A percentile compares a stretch with the other conserved stretches of the same genome.
Evolutionary conservation across 495 filamentous ascomycete genomes (phyloP).

Genomic region (Alectoria sarmentosa): DNA sequence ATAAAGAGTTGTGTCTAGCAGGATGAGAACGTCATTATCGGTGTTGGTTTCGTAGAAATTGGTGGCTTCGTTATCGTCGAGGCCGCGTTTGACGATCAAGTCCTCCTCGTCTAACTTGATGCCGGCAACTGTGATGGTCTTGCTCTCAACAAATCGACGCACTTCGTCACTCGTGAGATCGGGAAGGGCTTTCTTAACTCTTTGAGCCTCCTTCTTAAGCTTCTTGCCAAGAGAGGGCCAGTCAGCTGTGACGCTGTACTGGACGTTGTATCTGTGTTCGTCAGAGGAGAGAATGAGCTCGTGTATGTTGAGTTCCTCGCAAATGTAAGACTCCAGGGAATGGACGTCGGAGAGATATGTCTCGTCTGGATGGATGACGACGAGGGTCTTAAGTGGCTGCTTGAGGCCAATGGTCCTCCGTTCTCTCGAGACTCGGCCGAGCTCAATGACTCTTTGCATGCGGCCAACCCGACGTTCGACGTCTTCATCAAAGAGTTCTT

Average conservation of each 20-base stretch:
- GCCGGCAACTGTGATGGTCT: conserved; percentile 72
- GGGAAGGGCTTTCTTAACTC: conserved; percentile 86
- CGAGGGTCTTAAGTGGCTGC: conserved; percentile 79
- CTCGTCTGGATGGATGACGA: conserved; percentile 81
- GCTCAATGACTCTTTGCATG: conserved; percentile 95
- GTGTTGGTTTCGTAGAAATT: conserved; percentile 77
- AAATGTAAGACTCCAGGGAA: conserved; percentile 77
- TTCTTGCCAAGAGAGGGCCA: conserved; percentile 96
- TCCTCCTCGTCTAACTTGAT: conserved; percentile 76
- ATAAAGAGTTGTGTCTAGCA: conserved; percentile 68
- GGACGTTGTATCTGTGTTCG: conserved; percentile 83
- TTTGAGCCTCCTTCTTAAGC: conserved; percentile 84
- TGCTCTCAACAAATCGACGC: conserved; percentile 58
- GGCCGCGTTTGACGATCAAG: conserved; percentile 71
- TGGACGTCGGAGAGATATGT: conserved; percentile 80
- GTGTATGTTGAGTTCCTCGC: conserved; percentile 83
- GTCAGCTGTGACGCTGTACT: conserved; percentile 81
- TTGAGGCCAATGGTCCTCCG: conserved; percentile 78
- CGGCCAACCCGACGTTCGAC: conserved; percentile 79
- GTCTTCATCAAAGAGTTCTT: conserved; percentile 79
- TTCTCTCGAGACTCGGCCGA: conserved; percentile 79
- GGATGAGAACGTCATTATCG: conserved; percentile 73
- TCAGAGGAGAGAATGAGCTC: conserved; percentile 81
- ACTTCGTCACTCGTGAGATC: conserved; percentile 71
- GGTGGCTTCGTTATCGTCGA: conserved; percentile 58